Percentiles rank a stretch among this genome's conserved stretches.
phyloP scores from a whole-genome alignment of 257 asterid genomes.

The Nicotiana undulata region DNA sequence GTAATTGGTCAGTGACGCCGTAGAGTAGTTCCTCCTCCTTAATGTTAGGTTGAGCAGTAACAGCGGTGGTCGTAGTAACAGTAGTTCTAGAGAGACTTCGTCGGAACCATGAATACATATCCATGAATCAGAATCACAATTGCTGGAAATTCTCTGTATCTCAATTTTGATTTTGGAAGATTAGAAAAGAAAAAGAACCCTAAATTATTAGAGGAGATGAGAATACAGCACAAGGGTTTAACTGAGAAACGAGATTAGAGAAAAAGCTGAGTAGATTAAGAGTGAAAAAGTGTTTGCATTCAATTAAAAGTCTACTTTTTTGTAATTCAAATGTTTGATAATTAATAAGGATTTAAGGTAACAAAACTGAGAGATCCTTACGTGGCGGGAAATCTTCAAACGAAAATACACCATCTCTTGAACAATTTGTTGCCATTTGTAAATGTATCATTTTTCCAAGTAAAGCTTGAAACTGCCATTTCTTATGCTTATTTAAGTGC shows the following conservation, averaged over 20 bases:
- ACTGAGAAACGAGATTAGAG: not conserved
- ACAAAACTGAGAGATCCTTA: not conserved
- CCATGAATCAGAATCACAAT: conserved; percentile 27
- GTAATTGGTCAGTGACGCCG: conserved; percentile 59
- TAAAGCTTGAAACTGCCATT: not conserved
- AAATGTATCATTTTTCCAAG: not conserved
- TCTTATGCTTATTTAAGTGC: not conserved
- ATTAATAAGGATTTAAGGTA: not conserved
- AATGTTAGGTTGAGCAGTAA: not conserved
- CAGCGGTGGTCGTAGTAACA: conserved; percentile 4
- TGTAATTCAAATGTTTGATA: not conserved
- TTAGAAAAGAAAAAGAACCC: too few species aligned
- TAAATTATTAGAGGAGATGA: not conserved
- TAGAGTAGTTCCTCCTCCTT: conserved; percentile 24
- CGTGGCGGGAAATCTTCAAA: too few species aligned
- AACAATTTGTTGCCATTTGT: not conserved
- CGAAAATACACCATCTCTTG: too few species aligned
- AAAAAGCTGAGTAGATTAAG: not conserved
- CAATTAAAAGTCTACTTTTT: not conserved
- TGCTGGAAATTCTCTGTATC: not conserved
- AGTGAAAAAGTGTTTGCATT: conserved; percentile 1
- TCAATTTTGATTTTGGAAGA: too few species aligned
- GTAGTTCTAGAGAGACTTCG: conserved; percentile 45
- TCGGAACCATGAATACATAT: conserved; percentile 60
- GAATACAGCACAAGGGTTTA: not conserved